Percentiles rank a stretch among this genome's conserved stretches.
Evolutionary conservation across 2,329 filamentous ascomycete species (phyloP).

Genomic region (Beauveria asiatica): DNA sequence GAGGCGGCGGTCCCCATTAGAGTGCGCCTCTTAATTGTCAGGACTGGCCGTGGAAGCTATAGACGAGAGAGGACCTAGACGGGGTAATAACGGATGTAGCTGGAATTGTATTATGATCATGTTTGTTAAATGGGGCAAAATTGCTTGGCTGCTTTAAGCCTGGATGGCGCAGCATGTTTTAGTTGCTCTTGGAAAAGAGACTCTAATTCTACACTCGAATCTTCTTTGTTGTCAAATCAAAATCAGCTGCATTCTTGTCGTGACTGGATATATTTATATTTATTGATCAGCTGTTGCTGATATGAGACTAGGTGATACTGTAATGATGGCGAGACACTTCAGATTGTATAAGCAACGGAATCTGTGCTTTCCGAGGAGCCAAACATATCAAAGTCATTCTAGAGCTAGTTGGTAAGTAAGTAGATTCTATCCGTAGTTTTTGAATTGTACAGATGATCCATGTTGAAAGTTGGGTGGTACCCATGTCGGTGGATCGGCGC

Average conservation of each 20-base stretch:
- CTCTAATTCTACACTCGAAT: neutral
- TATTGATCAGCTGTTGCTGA: too few relatives aligned
- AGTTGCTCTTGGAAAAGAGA: neutral
- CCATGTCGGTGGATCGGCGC: slow-evolving; percentile 5
- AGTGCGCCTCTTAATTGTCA: neutral
- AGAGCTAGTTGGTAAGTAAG: too few relatives aligned
- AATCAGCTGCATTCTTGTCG: too few relatives aligned
- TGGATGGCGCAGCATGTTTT: neutral
- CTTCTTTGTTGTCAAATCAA: slow-evolving; percentile 1
- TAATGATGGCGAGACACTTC: too few relatives aligned
- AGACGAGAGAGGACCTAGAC: neutral
- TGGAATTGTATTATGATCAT: slow-evolving; percentile 7
- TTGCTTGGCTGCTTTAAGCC: slow-evolving; percentile 3
- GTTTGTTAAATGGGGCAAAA: neutral
- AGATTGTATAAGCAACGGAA: too few relatives aligned
- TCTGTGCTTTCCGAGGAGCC: too few relatives aligned
- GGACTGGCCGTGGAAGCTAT: neutral
- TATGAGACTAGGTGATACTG: too few relatives aligned
- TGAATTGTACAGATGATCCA: too few relatives aligned
- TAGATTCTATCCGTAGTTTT: too few relatives aligned
- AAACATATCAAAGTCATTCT: too few relatives aligned
- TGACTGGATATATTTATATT: too few relatives aligned
- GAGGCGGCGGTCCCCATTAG: slow-evolving; percentile 28
- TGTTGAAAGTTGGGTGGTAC: neutral
- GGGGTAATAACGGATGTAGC: neutral